Conservation (phyloP, 164 flowering plant genomes). For the Piper betle region DNA sequence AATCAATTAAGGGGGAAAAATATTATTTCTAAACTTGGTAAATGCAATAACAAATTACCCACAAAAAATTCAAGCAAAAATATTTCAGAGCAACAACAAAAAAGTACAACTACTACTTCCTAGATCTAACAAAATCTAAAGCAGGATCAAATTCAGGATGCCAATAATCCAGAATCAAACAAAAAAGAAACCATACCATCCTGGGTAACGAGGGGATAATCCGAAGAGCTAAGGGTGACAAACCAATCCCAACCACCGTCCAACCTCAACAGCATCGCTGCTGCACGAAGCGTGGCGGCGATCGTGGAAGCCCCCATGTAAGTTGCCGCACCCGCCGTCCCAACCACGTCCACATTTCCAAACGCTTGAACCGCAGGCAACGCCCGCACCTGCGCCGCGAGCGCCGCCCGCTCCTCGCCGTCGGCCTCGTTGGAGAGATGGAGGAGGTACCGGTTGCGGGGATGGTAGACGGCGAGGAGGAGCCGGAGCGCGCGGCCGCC, state of each 20-base stretch:
- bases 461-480: conserved; percentile 21
- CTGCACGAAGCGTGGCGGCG: conserved; percentile 17
- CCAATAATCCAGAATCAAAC: neutral
- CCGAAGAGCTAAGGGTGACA: conserved; percentile 19
- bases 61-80: no score
- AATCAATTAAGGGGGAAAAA: no score
- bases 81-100: no score
- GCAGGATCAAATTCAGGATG: no score
- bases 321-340: conserved; percentile 12
- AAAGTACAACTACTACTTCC: no score
- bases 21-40: no score
- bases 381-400: conserved; percentile 10
- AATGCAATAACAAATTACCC: no score
- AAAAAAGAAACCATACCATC: conserved; percentile 13
- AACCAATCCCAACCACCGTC: conserved; percentile 24
- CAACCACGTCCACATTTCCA: conserved; percentile 19
- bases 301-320: conserved; percentile 15
- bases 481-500: conserved; percentile 14
- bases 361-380: conserved; percentile 7
- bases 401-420: conserved; percentile 12
- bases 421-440: conserved; percentile 17
- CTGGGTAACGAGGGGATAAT: conserved; percentile 24
- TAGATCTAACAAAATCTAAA: no score
- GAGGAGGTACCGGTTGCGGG: conserved; percentile 21
- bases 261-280: conserved; percentile 15